A percentile compares a stretch with the other conserved stretches of the same genome.
phyloP scores from a whole-genome alignment of 1,139 yeast species.

The Chernovozyma aurita region DNA sequence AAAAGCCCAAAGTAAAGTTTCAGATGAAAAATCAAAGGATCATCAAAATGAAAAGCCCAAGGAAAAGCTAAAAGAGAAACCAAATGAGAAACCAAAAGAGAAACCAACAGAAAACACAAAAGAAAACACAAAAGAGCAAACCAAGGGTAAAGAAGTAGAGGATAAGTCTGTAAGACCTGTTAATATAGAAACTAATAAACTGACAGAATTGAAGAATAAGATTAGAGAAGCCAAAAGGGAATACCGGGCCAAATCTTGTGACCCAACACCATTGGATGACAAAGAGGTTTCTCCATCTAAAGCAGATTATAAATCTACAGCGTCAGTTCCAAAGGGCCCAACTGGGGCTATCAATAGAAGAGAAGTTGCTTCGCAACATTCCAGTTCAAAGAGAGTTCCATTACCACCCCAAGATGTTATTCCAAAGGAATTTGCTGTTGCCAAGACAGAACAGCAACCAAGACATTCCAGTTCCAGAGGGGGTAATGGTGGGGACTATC shows the following conservation, averaged over 20 bases:
- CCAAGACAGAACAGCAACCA: neutral
- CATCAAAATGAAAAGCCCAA: conserved; percentile 5
- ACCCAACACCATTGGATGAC: neutral
- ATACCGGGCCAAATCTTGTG: conserved; percentile 9
- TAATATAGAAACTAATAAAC: neutral
- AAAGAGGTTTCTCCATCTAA: neutral
- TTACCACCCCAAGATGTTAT: conserved; percentile 15
- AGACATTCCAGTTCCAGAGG: neutral
- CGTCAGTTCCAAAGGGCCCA: neutral
- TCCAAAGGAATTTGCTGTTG: conserved; percentile 4
- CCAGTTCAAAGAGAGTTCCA: conserved; percentile 9
- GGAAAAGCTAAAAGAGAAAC: conserved; percentile 2
- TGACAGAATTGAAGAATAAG: conserved; percentile 9
- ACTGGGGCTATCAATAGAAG: neutral
- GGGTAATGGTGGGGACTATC: conserved; percentile 1
- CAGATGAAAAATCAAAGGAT: conserved; percentile 1
- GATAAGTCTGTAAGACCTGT: neutral
- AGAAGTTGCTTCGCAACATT: neutral
- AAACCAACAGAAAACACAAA: conserved; percentile 1
- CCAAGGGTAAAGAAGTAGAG: conserved; percentile 3
- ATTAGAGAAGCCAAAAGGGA: conserved; percentile 23
- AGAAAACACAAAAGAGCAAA: conserved; percentile 3
- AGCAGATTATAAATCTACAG: neutral
- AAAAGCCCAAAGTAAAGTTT: conserved; percentile 3
- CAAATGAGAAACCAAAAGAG: no score